Conservation (phyloP, 1,139 yeast species). For the Kodamaea sp. region DNA sequence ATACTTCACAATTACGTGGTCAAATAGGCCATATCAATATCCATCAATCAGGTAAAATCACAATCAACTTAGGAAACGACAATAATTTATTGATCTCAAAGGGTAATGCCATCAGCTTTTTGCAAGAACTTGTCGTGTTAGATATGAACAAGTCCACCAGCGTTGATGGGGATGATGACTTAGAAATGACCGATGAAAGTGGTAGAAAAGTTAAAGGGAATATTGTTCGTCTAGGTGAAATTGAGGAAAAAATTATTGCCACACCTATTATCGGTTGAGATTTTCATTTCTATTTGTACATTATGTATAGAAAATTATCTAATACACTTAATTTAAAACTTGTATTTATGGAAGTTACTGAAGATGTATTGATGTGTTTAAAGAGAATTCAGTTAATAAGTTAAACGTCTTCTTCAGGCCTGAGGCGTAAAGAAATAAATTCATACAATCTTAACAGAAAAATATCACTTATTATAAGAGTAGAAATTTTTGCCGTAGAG, state of each 20-base stretch:
- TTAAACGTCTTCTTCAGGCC: no score
- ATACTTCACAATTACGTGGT: slow-evolving; percentile 34
- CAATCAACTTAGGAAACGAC: slow-evolving; percentile 67
- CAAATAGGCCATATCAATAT: slow-evolving; percentile 67
- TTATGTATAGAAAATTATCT: no score
- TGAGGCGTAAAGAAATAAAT: no score
- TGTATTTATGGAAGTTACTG: no score
- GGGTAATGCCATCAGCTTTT: slow-evolving; percentile 70
- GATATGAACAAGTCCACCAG: slow-evolving; percentile 24
- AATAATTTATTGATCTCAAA: slow-evolving; percentile 63
- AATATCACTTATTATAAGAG: no score
- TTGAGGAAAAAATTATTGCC: slow-evolving; percentile 54
- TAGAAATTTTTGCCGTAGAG: no score
- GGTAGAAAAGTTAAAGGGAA: slow-evolving; percentile 35
- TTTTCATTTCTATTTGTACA: no score
- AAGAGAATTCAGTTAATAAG: no score
- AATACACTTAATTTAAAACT: no score
- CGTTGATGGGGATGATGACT: slow-evolving; percentile 17
- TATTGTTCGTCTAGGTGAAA: slow-evolving; percentile 58
- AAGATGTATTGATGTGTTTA: no score
- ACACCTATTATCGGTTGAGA: slow-evolving; percentile 31
- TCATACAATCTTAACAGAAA: no score
- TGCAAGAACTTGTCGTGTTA: slow-evolving; percentile 71
- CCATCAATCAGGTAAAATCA: slow-evolving; percentile 77
- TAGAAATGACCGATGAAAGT: slow-evolving; percentile 32